These are phyloP conservation scores for Diaporthe ampelina DNA, from an alignment of 2,329 filamentous ascomycete species.

Conservation along the genomic window DNA sequence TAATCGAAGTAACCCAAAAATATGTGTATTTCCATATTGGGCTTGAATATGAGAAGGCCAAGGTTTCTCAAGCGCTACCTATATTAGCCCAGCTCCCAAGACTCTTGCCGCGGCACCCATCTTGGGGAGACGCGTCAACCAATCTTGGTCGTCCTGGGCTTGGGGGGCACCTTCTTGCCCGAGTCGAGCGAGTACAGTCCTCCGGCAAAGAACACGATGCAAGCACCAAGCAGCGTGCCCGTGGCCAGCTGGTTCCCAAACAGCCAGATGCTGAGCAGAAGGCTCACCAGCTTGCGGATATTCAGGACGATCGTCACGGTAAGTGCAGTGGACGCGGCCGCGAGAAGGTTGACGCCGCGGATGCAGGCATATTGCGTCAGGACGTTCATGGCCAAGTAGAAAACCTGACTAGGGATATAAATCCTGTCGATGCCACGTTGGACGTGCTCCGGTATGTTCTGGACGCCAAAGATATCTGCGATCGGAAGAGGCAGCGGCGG, in stretches of 20 bases:
- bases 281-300: constrained; percentile 91
- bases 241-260: constrained; percentile 87
- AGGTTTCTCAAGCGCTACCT: constrained; percentile 29
- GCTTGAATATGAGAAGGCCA: constrained; percentile 34
- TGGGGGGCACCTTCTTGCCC: constrained; percentile 53
- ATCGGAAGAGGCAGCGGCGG: constrained; percentile 67
- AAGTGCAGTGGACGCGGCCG: constrained; percentile 87
- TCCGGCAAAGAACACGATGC: constrained; percentile 91
- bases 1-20: neutral
- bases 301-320: constrained; percentile 98
- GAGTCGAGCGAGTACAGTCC: constrained; percentile 88
- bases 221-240: constrained; percentile 84
- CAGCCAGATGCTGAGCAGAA: constrained; percentile 91
- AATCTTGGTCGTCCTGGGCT: constrained; percentile 48
- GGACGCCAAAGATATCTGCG: constrained; percentile 49
- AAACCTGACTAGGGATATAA: constrained; percentile 76
- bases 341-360: constrained; percentile 93
- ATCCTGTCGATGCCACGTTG: constrained; percentile 55
- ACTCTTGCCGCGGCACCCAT: constrained; percentile 7
- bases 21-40: constrained; percentile 36
- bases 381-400: constrained; percentile 81
- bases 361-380: constrained; percentile 96
- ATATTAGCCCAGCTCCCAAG: constrained; percentile 3
- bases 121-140: constrained; percentile 41
- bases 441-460: constrained; percentile 54